Conservation (phyloP, 176 grass and related monocot species). For the Oryza brachyantha region DNA sequence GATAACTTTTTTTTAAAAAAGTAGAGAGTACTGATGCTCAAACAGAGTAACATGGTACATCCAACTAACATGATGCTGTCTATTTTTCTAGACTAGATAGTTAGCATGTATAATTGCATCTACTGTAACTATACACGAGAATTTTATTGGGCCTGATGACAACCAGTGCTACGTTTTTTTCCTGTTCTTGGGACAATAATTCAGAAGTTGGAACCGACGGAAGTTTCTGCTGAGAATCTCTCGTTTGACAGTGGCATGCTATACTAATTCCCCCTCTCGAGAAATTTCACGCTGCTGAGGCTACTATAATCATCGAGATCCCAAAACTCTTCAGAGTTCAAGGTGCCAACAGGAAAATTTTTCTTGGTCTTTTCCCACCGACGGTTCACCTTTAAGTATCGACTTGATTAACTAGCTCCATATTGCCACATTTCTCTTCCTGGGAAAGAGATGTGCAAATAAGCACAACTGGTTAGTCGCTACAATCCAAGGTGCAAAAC, state of each 20-base stretch:
- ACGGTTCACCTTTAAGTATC: not conserved
- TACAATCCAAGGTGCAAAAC: not conserved
- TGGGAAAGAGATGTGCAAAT: not conserved
- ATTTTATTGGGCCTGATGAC: constrained; percentile 8
- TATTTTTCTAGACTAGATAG: not conserved
- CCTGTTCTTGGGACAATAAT: constrained; percentile 8
- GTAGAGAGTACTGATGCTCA: not conserved
- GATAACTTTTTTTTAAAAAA: not conserved
- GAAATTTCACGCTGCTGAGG: not conserved
- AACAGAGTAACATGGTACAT: not conserved
- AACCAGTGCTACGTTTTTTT: not conserved
- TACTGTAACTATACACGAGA: not conserved
- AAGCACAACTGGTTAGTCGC: not conserved
- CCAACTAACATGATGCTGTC: not conserved
- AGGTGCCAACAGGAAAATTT: not conserved
- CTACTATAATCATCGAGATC: constrained; percentile 44
- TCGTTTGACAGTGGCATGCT: constrained; percentile 24
- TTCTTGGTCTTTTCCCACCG: constrained; percentile 1
- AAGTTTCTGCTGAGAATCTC: constrained; percentile 41
- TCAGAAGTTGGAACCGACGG: constrained; percentile 1
- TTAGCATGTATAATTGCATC: not conserved
- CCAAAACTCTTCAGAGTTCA: not conserved
- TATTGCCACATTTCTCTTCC: not conserved
- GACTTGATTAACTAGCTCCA: not conserved
- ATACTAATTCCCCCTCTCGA: not conserved